A percentile compares a stretch with the other conserved stretches of the same genome.
Evolutionary conservation across 2,329 filamentous ascomycete species (phyloP).

Genomic region (Beauveria sp.): DNA sequence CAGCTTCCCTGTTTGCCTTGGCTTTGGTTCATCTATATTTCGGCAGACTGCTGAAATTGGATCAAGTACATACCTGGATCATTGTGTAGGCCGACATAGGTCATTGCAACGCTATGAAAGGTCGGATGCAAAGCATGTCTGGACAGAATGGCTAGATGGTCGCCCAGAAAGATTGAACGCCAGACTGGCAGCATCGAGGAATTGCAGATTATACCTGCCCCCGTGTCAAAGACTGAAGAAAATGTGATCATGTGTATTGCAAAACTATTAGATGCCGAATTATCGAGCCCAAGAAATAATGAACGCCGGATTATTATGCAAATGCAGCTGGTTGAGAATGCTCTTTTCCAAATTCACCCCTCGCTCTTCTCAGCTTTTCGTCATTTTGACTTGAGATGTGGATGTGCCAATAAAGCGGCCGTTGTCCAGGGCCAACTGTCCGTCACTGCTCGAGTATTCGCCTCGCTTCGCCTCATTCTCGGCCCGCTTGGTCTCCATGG

Average conservation of each 20-base stretch:
- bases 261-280: not conserved
- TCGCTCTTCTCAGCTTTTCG: not conserved
- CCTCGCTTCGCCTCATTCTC: constrained; percentile 21
- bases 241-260: not conserved
- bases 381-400: not conserved
- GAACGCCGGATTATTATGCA: not conserved
- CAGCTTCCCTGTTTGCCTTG: not conserved
- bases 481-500: constrained; percentile 23
- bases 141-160: too few relatives aligned
- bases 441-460: constrained; percentile 7
- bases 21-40: not conserved
- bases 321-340: not conserved
- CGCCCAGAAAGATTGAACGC: not conserved
- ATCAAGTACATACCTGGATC: not conserved
- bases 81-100: too few relatives aligned
- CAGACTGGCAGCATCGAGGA: not conserved
- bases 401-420: too few relatives aligned
- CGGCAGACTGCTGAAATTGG: not conserved
- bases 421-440: not conserved
- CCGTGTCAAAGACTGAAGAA: not conserved
- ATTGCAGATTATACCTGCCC: not conserved
- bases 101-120: too few relatives aligned
- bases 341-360: not conserved
- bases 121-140: too few relatives aligned
- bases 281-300: not conserved